Base-by-base conservation (phyloP, 257 asterid species). In the Scutellaria galericulata region DNA sequence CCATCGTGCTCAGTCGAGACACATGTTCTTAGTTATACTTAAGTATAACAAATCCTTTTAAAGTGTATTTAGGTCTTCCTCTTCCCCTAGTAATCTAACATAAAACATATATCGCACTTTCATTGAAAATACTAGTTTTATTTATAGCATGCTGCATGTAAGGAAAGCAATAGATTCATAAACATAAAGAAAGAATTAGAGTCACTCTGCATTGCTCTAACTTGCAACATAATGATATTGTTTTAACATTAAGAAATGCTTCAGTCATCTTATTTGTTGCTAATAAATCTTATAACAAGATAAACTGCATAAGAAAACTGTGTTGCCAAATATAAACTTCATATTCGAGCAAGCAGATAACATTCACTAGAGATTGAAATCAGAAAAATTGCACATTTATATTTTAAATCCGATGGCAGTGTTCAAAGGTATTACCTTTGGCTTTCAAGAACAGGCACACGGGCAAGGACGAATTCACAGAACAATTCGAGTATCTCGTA, bases 361-460 rank as follows among this genome's bases (percentile, higher is more conserved):
- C 4, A 22, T 11, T 56, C 44, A 18, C 44, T 47, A 42, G 20
- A 20, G 8, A 54, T 27, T 18, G 18, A 18, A 18, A 18, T 18
- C 18, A 18, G 18, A 18, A 18, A 18, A 18, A 18, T 18, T 18
- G 18, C 18, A 18, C 18, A 18, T 18, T 18, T 18, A 18, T 18
- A 18, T 18, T 0, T 18, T 44, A 24, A 40, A 4, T 31, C 37
- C 37, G 2, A 3, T 31, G 37, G 37, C 60, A 14, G 71, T 22
- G 68, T 59, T 7, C n/a, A 41, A 39, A 15, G 48, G 50, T 35
- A 39, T 77, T 77, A 89, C 96, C 87, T 92, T 72, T 87, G 91
- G 82, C 88, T 87, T 76, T 91, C 96, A 74, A 91, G 97, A 81
- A 89, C 82, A 55, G 96, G 96, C 11, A 91, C 89, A 37, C 96